These are phyloP conservation scores for Grigorovia yakushimaensis DNA, from an alignment of 805 yeast genomes.

Conservation along the genomic window DNA sequence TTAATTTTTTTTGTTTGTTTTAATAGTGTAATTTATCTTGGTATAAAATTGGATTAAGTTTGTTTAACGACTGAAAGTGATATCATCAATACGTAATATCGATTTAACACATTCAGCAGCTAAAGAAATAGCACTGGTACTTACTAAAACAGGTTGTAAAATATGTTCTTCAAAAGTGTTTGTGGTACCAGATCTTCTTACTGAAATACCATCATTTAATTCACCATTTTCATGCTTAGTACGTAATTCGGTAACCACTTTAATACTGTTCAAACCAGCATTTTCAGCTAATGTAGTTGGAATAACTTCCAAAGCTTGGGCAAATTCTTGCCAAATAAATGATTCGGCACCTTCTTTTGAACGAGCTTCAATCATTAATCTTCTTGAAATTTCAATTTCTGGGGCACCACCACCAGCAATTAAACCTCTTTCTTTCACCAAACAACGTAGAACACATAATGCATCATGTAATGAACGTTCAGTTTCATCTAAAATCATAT, in stretches of 20 bases:
- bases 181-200: constrained; percentile 85
- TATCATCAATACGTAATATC: constrained; percentile 93
- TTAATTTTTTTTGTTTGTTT: background rate
- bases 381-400: constrained; percentile 79
- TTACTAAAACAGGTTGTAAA: constrained; percentile 90
- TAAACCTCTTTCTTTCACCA: constrained; percentile 77
- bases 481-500: constrained; percentile 83
- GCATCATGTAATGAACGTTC: constrained; percentile 98
- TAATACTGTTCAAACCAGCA: constrained; percentile 86
- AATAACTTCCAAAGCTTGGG: constrained; percentile 82
- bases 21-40: background rate
- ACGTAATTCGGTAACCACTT: constrained; percentile 85
- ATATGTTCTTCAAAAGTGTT: constrained; percentile 91
- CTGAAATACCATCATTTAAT: constrained; percentile 88
- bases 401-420: constrained; percentile 99
- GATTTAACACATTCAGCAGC: constrained; percentile 97
- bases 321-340: constrained; percentile 84
- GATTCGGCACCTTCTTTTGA: constrained; percentile 78
- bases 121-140: constrained; percentile 84
- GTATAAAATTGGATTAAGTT: background rate
- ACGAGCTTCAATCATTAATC: constrained; percentile 60
- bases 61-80: constrained; percentile 71
- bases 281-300: constrained; percentile 93
- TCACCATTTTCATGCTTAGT: constrained; percentile 88
- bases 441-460: constrained; percentile 83